Conservation (phyloP, 768 basidiomycete genomes). For the Leccinum imitatum region DNA sequence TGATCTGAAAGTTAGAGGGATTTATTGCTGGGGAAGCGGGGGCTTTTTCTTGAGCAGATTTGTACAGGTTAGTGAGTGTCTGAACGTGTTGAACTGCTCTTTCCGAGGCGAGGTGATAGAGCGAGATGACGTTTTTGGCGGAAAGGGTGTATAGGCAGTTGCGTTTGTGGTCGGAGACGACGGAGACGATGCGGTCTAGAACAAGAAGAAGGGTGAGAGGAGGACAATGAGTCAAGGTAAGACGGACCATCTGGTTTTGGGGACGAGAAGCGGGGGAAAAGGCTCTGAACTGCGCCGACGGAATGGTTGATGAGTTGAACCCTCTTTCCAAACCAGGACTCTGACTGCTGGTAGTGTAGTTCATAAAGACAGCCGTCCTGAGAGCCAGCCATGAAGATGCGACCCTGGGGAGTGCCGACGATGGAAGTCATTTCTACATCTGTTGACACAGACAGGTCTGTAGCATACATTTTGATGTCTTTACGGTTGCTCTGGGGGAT, state of each 20-base stretch:
- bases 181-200: constrained; percentile 67
- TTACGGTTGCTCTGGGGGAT: constrained; percentile 49
- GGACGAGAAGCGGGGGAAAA: constrained; percentile 73
- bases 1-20: constrained; percentile 67
- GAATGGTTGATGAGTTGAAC: constrained; percentile 88
- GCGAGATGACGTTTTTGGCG: constrained; percentile 58
- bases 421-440: constrained; percentile 88
- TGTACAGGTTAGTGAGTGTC: constrained; percentile 72
- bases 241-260: constrained; percentile 63
- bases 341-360: constrained; percentile 84
- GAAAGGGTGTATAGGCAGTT: constrained; percentile 80
- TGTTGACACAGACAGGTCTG: constrained; percentile 75
- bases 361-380: constrained; percentile 91
- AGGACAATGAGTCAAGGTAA: not conserved
- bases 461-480: constrained; percentile 87
- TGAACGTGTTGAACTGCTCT: constrained; percentile 72
- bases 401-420: constrained; percentile 72
- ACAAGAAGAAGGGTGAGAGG: constrained; percentile 7
- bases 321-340: constrained; percentile 90
- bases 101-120: constrained; percentile 63
- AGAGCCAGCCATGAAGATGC: constrained; percentile 87
- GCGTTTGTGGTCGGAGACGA: constrained; percentile 66
- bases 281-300: constrained; percentile 71
- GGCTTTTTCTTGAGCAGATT: constrained; percentile 76
- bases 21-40: constrained; percentile 73